Evolutionary conservation across 1,139 yeast species (phyloP).

Genomic region (Lodderomyces orthopsilosis): DNA sequence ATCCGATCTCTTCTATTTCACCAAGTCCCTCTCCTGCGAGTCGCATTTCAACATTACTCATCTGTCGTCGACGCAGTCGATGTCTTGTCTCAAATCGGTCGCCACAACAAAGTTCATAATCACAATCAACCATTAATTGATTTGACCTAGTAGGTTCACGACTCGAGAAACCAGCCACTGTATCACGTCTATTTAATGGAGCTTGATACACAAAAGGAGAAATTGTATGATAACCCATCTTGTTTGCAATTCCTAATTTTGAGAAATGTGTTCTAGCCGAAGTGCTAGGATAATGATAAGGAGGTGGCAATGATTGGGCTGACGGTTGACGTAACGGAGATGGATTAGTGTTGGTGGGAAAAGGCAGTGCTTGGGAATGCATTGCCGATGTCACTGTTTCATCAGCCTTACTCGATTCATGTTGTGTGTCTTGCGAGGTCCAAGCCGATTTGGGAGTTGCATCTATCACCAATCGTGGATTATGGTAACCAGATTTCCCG

Average conservation of each 20-base stretch:
- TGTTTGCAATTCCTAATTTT: background rate
- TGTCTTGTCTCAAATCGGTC: background rate
- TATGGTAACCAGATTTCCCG: too few species aligned
- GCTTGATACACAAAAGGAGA: background rate
- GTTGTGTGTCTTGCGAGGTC: background rate
- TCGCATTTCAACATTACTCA: background rate
- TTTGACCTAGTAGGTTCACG: background rate
- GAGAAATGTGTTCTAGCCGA: background rate
- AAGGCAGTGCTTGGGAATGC: background rate
- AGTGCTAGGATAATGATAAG: background rate
- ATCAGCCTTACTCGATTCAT: background rate
- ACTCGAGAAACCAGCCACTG: background rate
- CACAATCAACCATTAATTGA: conserved; percentile 6
- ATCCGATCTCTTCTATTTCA: background rate
- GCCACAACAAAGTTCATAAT: background rate
- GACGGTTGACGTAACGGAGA: background rate
- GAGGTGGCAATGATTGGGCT: background rate
- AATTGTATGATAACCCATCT: background rate
- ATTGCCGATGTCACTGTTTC: background rate
- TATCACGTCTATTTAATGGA: background rate
- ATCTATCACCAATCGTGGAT: too few species aligned
- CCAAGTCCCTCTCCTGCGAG: background rate
- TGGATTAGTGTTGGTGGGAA: background rate
- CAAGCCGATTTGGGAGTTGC: too few species aligned
- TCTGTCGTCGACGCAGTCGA: conserved; percentile 1